Evolutionary conservation across 2,329 filamentous ascomycete species (phyloP).

Genomic region (Colletotrichum agaves): DNA sequence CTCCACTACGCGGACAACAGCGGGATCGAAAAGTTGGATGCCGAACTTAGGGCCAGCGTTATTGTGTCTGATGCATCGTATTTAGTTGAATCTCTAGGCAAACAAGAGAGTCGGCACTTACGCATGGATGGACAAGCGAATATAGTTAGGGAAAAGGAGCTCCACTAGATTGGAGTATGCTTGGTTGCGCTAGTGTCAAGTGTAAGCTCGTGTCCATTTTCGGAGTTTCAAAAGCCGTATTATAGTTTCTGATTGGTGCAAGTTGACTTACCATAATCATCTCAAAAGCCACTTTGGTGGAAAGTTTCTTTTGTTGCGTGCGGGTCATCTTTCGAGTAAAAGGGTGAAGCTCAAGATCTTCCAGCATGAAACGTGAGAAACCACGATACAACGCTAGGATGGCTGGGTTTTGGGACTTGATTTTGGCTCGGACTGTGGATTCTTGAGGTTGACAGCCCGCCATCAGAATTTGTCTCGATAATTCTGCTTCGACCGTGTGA

Average conservation of each 20-base stretch:
- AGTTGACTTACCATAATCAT: conserved; percentile 45
- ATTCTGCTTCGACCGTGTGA: conserved; percentile 43
- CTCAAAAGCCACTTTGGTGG: conserved; percentile 46
- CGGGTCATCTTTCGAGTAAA: conserved; percentile 42
- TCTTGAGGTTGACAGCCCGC: conserved; percentile 49
- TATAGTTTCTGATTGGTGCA: background rate
- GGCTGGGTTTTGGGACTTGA: conserved; percentile 45
- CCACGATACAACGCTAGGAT: conserved; percentile 65
- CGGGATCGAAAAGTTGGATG: conserved; percentile 50
- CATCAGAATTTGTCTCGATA: conserved; percentile 47
- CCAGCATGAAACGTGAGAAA: conserved; percentile 68
- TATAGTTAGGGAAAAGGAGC: conserved; percentile 55
- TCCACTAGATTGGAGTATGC: conserved; percentile 60
- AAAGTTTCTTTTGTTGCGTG: conserved; percentile 45
- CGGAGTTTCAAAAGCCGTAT: background rate
- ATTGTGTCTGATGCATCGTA: conserved; percentile 42
- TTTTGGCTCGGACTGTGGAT: conserved; percentile 41
- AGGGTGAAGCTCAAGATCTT: conserved; percentile 45
- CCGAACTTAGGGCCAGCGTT: conserved; percentile 55
- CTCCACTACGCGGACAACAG: conserved; percentile 46
- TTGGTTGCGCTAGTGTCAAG: conserved; percentile 50
- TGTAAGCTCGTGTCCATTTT: background rate
- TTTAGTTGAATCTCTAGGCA: background rate
- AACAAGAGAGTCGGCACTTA: conserved; percentile 39
- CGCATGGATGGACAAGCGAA: conserved; percentile 60